Percentiles rank a stretch among this genome's conserved stretches.
phyloP scores from a whole-genome alignment of 2,329 filamentous ascomycete genomes.

The Aspergillus puulaauensis region DNA sequence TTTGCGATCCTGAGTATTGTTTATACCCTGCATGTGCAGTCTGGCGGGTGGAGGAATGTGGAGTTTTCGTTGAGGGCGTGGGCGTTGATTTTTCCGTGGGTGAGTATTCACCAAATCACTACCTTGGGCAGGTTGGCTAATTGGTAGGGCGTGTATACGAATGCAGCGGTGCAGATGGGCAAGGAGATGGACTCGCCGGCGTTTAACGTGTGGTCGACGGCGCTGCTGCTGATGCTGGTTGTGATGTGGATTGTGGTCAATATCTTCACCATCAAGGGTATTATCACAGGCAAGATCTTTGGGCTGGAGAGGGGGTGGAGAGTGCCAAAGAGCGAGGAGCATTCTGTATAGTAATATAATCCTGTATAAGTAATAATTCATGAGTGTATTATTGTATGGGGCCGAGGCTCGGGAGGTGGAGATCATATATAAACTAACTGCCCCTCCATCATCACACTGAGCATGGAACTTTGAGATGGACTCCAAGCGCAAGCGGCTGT shows the following conservation, averaged over 20 bases:
- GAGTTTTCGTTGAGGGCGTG: constrained; percentile 34
- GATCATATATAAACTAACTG: too few species aligned
- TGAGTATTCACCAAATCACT: constrained; percentile 19
- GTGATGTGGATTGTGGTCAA: constrained; percentile 33
- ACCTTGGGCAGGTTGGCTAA: neutral
- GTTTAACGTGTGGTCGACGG: constrained; percentile 41
- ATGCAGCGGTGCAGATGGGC: constrained; percentile 38
- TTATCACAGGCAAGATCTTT: constrained; percentile 31
- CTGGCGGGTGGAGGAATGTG: constrained; percentile 19
- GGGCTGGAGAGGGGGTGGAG: constrained; percentile 29
- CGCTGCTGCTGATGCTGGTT: constrained; percentile 35
- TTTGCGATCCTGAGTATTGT: constrained; percentile 39
- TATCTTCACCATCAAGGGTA: constrained; percentile 31
- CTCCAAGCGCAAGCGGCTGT: neutral
- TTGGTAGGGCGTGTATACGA: constrained; percentile 40
- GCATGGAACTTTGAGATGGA: too few species aligned
- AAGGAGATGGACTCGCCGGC: constrained; percentile 39
- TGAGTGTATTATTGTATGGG: neutral
- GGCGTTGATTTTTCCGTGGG: constrained; percentile 43
- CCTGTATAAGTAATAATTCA: neutral
- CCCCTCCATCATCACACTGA: too few species aligned
- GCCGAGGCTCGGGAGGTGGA: too few species aligned
- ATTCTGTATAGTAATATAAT: neutral
- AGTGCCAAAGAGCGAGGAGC: neutral
- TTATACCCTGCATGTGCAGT: constrained; percentile 25